phyloP scores from a whole-genome alignment of 371 early-diverging fungal species.

The Mortierella sp. region DNA sequence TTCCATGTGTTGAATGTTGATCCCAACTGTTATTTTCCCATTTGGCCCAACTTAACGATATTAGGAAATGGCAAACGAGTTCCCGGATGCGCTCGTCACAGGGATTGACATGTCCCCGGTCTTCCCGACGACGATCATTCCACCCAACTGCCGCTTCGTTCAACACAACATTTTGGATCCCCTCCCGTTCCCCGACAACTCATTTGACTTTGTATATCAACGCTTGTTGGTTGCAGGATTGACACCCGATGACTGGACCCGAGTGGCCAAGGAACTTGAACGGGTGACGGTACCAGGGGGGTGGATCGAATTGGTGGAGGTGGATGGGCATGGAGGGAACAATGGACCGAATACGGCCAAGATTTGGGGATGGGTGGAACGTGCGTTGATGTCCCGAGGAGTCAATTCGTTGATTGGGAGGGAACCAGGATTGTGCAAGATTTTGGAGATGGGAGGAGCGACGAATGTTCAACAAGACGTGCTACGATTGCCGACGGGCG shows the following conservation, averaged over 20 bases:
- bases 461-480: constrained; percentile 14
- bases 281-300: constrained; percentile 65
- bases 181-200: constrained; percentile 58
- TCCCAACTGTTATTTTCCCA: neutral
- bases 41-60: neutral
- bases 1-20: too few species aligned
- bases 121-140: constrained; percentile 43
- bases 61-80: constrained; percentile 51
- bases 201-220: constrained; percentile 72
- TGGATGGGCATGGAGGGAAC: constrained; percentile 31
- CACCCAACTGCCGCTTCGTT: constrained; percentile 35
- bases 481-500: constrained; percentile 23
- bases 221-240: constrained; percentile 61
- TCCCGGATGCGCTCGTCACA: constrained; percentile 37
- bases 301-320: constrained; percentile 61
- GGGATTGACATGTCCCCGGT: constrained; percentile 43
- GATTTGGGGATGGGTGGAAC: constrained; percentile 37
- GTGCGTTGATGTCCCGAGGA: constrained; percentile 17
- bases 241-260: constrained; percentile 57
- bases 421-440: constrained; percentile 4
- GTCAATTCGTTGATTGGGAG: constrained; percentile 13
- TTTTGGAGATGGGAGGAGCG: constrained; percentile 12
- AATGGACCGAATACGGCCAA: constrained; percentile 34
- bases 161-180: constrained; percentile 34
- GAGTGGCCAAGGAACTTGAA: constrained; percentile 54